Base-by-base conservation (phyloP, 2,329 filamentous ascomycete species). In the Taxawa tesnikishii region DNA sequence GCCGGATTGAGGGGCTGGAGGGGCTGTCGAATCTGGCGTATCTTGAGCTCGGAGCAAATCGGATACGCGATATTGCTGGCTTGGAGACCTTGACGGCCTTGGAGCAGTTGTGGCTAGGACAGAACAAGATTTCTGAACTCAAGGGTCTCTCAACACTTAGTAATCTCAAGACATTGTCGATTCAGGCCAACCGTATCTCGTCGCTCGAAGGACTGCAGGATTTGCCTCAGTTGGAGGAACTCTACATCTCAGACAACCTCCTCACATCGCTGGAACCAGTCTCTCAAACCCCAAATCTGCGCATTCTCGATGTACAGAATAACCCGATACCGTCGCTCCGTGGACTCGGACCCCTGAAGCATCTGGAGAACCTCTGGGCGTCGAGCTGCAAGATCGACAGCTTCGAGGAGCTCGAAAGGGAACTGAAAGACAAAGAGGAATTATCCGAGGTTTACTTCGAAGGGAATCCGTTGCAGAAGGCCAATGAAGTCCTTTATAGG, bases 171-270 rank as follows among this genome's bases (percentile, higher is more conserved):
- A 83, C 96, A 31, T 74, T 98, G 32, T 92, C 83, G 48, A 85
- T 98, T 46, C 90, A 96, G 59, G 90, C 85, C 25, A 98, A 98
- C 63, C 81, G 90, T 31, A 81, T 98, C 44, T 78, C 74, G 36
- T 71, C 76, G 41, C 71, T 98, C 11, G 67, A 74, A 8, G 84
- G 84, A 3, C 71, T 98, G 12, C 70, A 71, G n/a, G 65, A 73
- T 7, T 73, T 88, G 2, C 68, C 73, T 4, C 73, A 75, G 30
- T 75, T 98, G 0, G 83, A 94, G 57, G 90, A 98, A 58, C 70
- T 98, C 9, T 94, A 98, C 59, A 79, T 96, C 43, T 92, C 85
- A 4, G 84, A 98, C 65, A 98, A 98, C 54, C 74, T 79, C n/a
- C 68, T 98, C 28, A 77, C 76, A 12, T 73, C 75, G 2, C 68